Percentiles rank a stretch among this genome's conserved stretches.
These are phyloP conservation scores for Peniophora sp. DNA, from an alignment of 1,284 basidiomycete genomes.

Conservation along the genomic window DNA sequence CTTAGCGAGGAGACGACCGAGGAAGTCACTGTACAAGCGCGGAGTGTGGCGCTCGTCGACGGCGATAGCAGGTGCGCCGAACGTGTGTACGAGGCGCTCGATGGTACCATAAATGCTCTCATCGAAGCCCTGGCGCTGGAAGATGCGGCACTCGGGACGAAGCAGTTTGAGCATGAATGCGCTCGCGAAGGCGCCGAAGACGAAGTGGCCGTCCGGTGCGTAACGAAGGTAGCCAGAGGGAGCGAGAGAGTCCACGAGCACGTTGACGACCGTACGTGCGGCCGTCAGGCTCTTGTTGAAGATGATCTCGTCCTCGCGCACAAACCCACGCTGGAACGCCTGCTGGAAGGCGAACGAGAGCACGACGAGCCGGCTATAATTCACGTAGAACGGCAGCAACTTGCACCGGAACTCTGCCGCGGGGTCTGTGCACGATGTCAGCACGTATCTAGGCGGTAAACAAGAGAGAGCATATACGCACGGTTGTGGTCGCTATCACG, in stretches of 20 bases:
- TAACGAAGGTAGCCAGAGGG: conserved; percentile 76
- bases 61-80: conserved; percentile 66
- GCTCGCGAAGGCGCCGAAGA: conserved; percentile 80
- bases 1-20: conserved; percentile 23
- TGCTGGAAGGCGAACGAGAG: conserved; percentile 82
- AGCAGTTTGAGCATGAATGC: conserved; percentile 76
- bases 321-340: conserved; percentile 64
- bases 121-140: conserved; percentile 55
- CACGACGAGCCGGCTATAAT: conserved; percentile 78
- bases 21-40: conserved; percentile 72
- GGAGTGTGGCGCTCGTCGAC: conserved; percentile 80
- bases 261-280: conserved; percentile 59
- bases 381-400: conserved; percentile 66
- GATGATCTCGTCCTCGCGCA: conserved; percentile 54
- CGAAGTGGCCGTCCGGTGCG: conserved; percentile 81
- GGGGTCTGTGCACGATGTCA: conserved; percentile 33
- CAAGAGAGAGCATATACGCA: conserved; percentile 1
- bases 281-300: conserved; percentile 69
- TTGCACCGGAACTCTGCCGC: conserved; percentile 57
- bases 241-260: conserved; percentile 57
- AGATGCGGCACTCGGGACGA: conserved; percentile 60
- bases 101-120: conserved; percentile 67
- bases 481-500: neutral
- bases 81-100: conserved; percentile 59
- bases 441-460: neutral